Conservation (phyloP, 352 stramenopile species). For the Blastocystis sp. region DNA sequence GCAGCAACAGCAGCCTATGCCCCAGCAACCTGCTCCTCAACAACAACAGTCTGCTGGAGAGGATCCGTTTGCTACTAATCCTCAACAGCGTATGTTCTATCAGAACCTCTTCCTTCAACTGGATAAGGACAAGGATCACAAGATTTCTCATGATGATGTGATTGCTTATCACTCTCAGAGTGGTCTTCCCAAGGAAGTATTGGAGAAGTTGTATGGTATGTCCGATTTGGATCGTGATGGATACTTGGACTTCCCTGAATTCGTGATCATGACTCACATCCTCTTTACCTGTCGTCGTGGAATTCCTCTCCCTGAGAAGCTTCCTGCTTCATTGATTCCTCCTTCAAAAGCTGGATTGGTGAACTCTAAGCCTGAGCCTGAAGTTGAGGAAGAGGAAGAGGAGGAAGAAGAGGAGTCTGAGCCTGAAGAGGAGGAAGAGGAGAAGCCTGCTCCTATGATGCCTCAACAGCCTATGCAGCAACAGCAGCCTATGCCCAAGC, state of each 20-base stretch:
- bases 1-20: too few species aligned
- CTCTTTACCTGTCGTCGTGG: neutral
- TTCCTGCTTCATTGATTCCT: too few species aligned
- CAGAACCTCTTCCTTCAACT: conserved; percentile 10
- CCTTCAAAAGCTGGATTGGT: too few species aligned
- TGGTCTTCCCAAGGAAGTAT: too few species aligned
- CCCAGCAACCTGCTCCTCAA: neutral
- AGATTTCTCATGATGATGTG: neutral
- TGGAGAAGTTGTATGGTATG: neutral
- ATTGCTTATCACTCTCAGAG: conserved; percentile 11
- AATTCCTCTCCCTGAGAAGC: too few species aligned
- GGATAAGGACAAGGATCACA: neutral
- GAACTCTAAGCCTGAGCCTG: too few species aligned
- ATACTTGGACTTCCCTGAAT: neutral
- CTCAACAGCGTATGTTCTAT: conserved; percentile 10
- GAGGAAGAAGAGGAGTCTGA: neutral
- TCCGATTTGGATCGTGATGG: neutral
- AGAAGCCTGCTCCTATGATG: neutral
- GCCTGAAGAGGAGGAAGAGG: neutral
- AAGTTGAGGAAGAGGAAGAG: neutral
- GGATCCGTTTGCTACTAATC: conserved; percentile 3
- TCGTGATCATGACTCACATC: neutral
- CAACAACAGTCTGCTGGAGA: too few species aligned
- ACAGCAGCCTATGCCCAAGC: too few species aligned
- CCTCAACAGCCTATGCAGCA: neutral